A percentile compares a stretch with the other conserved stretches of the same genome.
phyloP scores from a whole-genome alignment of 768 basidiomycete genomes.

The Auricularia sp. region DNA sequence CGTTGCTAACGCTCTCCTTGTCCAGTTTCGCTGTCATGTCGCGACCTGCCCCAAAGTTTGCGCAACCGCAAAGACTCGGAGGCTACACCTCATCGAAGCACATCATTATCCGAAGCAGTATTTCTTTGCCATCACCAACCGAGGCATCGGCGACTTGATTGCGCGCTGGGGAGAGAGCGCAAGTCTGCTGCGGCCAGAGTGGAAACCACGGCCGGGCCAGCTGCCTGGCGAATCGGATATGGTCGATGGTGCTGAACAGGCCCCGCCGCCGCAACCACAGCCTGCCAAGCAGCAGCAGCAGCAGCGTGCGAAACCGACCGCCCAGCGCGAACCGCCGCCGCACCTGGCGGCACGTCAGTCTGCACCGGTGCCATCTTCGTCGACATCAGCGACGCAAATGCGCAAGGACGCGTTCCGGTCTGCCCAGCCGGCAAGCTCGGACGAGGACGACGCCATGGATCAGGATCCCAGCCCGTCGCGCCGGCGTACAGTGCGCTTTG shows the following conservation, averaged over 20 bases:
- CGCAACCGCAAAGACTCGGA: constrained; percentile 59
- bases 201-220: constrained; percentile 39
- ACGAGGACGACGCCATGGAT: no score
- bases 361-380: not conserved
- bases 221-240: constrained; percentile 11
- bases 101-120: constrained; percentile 84
- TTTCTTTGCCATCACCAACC: constrained; percentile 87
- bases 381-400: no score
- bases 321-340: no score
- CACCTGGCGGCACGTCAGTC: no score
- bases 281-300: not conserved
- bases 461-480: not conserved
- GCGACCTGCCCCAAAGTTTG: constrained; percentile 48
- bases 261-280: constrained; percentile 17
- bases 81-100: constrained; percentile 71
- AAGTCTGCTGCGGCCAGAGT: constrained; percentile 63
- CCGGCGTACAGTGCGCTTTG: not conserved
- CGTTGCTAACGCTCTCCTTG: not conserved
- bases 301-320: no score
- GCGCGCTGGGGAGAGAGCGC: constrained; percentile 78
- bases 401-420: not conserved
- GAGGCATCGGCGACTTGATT: constrained; percentile 73
- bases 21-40: constrained; percentile 73
- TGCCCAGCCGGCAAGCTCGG: no score
- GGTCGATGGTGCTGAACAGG: constrained; percentile 19